Evolutionary conservation across 2,329 filamentous ascomycete species (phyloP).

Genomic region (Apiospora rasikravindrae): DNA sequence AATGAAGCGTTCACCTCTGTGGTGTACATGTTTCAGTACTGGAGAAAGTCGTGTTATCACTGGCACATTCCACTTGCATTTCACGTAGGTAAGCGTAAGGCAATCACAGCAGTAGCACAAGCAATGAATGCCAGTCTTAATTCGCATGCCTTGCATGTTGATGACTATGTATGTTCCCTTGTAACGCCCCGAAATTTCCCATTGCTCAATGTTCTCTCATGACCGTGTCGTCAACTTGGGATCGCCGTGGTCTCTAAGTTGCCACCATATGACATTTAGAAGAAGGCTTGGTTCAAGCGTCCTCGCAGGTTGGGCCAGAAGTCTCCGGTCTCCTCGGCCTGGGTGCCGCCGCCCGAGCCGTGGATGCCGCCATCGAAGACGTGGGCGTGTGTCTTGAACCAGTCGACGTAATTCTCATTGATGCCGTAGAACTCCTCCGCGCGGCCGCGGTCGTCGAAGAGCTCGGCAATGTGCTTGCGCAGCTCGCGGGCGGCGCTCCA

Average conservation of each 20-base stretch:
- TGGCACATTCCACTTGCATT: neutral
- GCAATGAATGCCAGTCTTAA: neutral
- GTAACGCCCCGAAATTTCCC: neutral
- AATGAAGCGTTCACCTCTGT: no score
- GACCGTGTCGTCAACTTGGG: neutral
- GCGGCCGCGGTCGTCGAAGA: no score
- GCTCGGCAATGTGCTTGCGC: neutral
- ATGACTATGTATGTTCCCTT: neutral
- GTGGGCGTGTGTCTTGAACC: neutral
- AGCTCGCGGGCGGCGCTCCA: neutral
- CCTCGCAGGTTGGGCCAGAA: neutral
- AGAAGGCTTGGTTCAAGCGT: neutral
- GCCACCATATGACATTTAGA: neutral
- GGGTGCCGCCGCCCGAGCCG: neutral
- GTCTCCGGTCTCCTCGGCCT: neutral
- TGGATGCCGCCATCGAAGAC: neutral
- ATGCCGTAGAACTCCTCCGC: no score
- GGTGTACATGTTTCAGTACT: neutral
- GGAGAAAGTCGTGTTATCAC: neutral
- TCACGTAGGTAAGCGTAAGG: neutral
- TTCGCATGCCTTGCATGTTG: neutral
- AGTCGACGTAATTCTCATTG: no score
- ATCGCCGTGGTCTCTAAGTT: neutral
- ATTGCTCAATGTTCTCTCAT: neutral
- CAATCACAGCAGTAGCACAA: neutral